Conservation (phyloP, 768 basidiomycete species). For the Lactarius tabidus region DNA sequence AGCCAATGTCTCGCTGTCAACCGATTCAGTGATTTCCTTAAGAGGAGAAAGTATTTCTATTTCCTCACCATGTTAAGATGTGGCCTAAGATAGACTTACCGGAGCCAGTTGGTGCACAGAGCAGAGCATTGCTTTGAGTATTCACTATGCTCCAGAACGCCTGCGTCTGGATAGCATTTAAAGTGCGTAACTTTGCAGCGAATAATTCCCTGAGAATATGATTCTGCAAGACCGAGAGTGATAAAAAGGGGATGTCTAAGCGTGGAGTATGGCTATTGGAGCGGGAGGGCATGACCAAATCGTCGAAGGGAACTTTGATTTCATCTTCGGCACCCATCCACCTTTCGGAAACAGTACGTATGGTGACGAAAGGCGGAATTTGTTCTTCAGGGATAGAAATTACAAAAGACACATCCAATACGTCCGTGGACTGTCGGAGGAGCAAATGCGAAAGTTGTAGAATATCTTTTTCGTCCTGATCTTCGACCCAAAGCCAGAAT, state of each 20-base stretch:
- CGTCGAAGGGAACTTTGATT: conserved; percentile 55
- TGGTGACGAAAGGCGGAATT: conserved; percentile 60
- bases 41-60: not conserved
- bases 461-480: conserved; percentile 73
- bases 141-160: conserved; percentile 76
- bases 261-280: conserved; percentile 56
- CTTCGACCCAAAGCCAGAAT: conserved; percentile 97
- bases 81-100: conserved; percentile 79
- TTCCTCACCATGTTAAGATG: conserved; percentile 64
- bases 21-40: conserved; percentile 21
- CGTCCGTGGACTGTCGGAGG: conserved; percentile 61
- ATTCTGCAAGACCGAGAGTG: conserved; percentile 49
- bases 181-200: conserved; percentile 43
- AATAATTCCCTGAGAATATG: conserved; percentile 45
- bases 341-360: conserved; percentile 81
- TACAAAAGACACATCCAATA: conserved; percentile 68
- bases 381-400: conserved; percentile 63
- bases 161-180: conserved; percentile 90
- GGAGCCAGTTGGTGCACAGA: conserved; percentile 75
- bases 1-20: conserved; percentile 51
- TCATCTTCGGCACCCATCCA: conserved; percentile 93
- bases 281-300: conserved; percentile 68
- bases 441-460: conserved; percentile 72
- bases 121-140: conserved; percentile 59
- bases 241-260: conserved; percentile 72